phyloP scores from a whole-genome alignment of 257 asterid species.

The Solanum tacnaense region DNA sequence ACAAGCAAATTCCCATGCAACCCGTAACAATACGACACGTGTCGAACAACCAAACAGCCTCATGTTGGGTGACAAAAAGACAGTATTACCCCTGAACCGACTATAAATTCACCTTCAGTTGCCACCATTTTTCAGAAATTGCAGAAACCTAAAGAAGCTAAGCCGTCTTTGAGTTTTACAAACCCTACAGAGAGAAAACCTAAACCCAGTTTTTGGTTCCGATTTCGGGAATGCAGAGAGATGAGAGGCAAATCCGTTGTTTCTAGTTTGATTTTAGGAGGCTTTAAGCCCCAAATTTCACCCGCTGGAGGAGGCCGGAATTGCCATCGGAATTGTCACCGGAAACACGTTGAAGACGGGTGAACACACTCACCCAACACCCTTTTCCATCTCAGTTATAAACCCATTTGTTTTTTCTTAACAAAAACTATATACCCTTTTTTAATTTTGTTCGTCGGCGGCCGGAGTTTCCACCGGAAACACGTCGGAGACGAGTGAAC shows the following conservation, averaged over 20 bases:
- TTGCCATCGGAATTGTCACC: not conserved
- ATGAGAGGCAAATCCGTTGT: not conserved
- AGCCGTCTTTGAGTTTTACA: not conserved
- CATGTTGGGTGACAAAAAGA: not conserved
- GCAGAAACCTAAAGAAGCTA: not conserved
- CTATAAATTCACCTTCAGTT: not conserved
- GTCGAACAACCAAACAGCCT: not conserved
- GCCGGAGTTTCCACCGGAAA: slow-evolving; percentile 14
- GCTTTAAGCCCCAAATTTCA: not conserved
- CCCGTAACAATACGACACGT: not conserved
- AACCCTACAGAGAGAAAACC: not conserved
- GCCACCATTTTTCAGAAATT: not conserved
- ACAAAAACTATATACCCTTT: not conserved
- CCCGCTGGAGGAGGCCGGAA: not conserved
- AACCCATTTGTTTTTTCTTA: not conserved
- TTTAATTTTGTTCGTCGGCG: not conserved
- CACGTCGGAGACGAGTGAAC: slow-evolving; percentile 9
- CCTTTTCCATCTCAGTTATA: not conserved
- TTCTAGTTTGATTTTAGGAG: not conserved
- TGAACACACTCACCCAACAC: not conserved
- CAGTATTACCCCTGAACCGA: not conserved
- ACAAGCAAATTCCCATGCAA: not conserved
- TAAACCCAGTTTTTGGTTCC: not conserved
- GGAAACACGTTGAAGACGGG: not conserved
- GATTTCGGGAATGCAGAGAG: slow-evolving; percentile 19